Evolutionary conservation across 129 eudicot species (phyloP), one percentile per base, ranked within the genome.

Genomic region (Deinandra increscens): DNA sequence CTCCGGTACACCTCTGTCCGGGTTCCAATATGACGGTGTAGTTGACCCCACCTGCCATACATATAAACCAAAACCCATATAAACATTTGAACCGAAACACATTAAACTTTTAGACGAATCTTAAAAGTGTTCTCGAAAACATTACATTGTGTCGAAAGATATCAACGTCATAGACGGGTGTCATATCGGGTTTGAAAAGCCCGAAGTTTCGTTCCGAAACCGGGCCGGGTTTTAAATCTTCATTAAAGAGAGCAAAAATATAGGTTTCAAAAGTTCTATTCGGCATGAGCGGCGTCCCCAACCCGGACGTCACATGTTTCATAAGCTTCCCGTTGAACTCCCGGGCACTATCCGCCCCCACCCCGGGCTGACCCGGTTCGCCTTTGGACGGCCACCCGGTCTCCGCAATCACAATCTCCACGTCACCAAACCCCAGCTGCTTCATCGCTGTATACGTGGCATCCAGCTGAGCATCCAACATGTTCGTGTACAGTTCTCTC

Each of bases 331-430:
- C 71, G 63, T 88, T 92, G 77, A 82, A 92, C 49, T 87, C 85
- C 8, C 85, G 81, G 18, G 96, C 98, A 72, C 33, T 86, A 43
- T 72, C 85, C 1, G 60, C 43, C 60, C 81, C 87, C 18, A 83
- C 96, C 18, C 89, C 88, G 9, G 48, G 45, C 75, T 89, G 88
- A 13, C 84, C 89, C 5, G 85, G 75, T 15, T 86, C 95, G 1
- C 98, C 98, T 74, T 68, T 82, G 0, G 95, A 88, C 1, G 98
- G 96, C 98, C 98, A 92, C 26, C 98, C 96, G 0, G 96, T 92
- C 64, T 92, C 96, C 0, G 91, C 96, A 20, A 92, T 85, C 29
- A 82, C 85, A 23, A 92, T 81, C 34, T 92, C 95, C 1, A 88
- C 50, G 31, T 88, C 90, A 0, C 38, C 60, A 31, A 84, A 88